phyloP scores from a whole-genome alignment of 768 basidiomycete genomes.

The Boletus rex-veris region DNA sequence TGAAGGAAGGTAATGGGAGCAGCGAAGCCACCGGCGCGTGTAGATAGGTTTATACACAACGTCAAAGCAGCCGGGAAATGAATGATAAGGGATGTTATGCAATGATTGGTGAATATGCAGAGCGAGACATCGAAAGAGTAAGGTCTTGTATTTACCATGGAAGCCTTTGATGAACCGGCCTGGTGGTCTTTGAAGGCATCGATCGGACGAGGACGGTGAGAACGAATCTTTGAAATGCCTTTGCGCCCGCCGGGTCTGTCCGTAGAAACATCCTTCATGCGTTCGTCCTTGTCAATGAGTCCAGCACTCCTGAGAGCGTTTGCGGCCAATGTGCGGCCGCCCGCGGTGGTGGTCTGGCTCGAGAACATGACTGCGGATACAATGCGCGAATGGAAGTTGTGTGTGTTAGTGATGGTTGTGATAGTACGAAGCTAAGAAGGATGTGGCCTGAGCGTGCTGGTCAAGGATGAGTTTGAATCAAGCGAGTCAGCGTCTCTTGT shows the following conservation, averaged over 20 bases:
- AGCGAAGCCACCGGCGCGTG: conserved; percentile 11
- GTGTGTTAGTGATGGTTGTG: conserved; percentile 4
- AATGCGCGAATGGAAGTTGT: background rate
- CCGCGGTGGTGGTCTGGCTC: conserved; percentile 54
- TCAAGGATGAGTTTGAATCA: conserved; percentile 14
- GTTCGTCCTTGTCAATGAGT: conserved; percentile 71
- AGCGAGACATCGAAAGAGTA: conserved; percentile 23
- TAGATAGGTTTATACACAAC: conserved; percentile 18
- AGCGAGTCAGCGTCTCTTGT: conserved; percentile 17
- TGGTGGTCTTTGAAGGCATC: conserved; percentile 53
- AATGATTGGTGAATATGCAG: conserved; percentile 28
- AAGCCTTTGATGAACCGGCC: conserved; percentile 44
- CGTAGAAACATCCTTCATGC: conserved; percentile 67
- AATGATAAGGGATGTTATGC: conserved; percentile 21
- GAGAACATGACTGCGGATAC: conserved; percentile 46
- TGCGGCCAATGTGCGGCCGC: conserved; percentile 54
- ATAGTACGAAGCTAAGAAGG: conserved; percentile 17
- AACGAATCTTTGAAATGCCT: conserved; percentile 55
- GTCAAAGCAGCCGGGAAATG: conserved; percentile 11
- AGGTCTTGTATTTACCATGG: conserved; percentile 66
- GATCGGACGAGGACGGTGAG: conserved; percentile 57
- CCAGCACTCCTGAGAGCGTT: conserved; percentile 68
- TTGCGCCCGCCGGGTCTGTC: conserved; percentile 72
- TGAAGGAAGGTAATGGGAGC: background rate
- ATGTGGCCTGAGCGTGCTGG: background rate